phyloP scores from a whole-genome alignment of 768 basidiomycete species.

The Suillus ampliporus region DNA sequence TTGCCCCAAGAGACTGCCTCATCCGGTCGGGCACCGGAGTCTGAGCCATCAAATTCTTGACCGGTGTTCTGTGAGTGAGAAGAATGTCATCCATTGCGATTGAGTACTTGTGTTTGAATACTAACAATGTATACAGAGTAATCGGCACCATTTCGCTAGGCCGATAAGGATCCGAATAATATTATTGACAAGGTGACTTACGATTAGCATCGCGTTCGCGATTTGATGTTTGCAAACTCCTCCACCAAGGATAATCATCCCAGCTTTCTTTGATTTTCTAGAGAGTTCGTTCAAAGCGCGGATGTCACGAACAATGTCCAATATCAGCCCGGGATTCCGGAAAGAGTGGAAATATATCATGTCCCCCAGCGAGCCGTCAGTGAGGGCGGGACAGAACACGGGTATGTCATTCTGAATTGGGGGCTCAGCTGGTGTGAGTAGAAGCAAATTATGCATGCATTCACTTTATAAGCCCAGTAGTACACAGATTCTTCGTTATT shows the following conservation, averaged over 20 bases:
- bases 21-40: conserved; percentile 95
- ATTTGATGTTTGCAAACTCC: conserved; percentile 99
- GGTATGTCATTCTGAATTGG: conserved; percentile 89
- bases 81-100: neutral
- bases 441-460: conserved; percentile 35
- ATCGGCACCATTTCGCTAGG: conserved; percentile 95
- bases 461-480: conserved; percentile 99
- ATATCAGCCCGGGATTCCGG: conserved; percentile 77
- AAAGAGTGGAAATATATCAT: conserved; percentile 99
- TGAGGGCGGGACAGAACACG: conserved; percentile 97
- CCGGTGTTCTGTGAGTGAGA: conserved; percentile 81
- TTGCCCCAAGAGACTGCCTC: conserved; percentile 99
- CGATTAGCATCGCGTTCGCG: conserved; percentile 99
- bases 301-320: conserved; percentile 97
- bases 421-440: conserved; percentile 28
- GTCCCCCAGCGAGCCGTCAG: conserved; percentile 97
- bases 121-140: conserved; percentile 93
- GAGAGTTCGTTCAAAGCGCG: conserved; percentile 89
- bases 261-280: conserved; percentile 88
- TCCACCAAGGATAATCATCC: conserved; percentile 97
- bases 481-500: conserved; percentile 97
- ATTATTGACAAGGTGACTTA: conserved; percentile 42
- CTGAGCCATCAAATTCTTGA: conserved; percentile 98
- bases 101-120: conserved; percentile 7
- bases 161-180: conserved; percentile 11